A percentile compares a stretch with the other conserved stretches of the same genome.
phyloP scores from a whole-genome alignment of 345 rosid genomes.

The Dimocarpus longan region DNA sequence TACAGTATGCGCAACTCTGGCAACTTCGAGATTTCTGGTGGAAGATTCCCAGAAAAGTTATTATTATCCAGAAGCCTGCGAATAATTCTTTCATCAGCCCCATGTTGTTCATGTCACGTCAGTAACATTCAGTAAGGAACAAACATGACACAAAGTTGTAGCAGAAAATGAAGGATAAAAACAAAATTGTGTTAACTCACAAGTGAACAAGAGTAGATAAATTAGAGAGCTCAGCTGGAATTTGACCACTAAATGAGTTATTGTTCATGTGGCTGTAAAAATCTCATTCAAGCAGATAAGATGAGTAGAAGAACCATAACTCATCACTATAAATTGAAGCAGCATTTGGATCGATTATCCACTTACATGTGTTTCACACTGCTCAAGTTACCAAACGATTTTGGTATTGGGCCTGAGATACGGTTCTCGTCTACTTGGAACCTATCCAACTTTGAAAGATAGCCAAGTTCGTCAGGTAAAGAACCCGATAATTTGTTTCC shows the following conservation, averaged over 20 bases:
- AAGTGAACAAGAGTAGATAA: conserved; percentile 67
- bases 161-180: background rate
- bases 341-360: conserved; percentile 29
- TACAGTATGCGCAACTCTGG: conserved; percentile 73
- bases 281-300: conserved; percentile 21
- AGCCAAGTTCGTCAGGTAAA: conserved; percentile 80
- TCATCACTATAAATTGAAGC: conserved; percentile 9
- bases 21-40: conserved; percentile 59
- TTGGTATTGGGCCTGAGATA: conserved; percentile 79
- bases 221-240: conserved; percentile 72
- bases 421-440: conserved; percentile 80
- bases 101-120: conserved; percentile 6
- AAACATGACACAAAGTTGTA: background rate
- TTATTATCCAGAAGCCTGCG: conserved; percentile 83
- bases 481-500: conserved; percentile 85
- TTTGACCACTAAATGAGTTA: conserved; percentile 71
- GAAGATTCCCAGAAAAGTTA: conserved; percentile 73
- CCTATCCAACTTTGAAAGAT: conserved; percentile 57
- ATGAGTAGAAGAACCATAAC: background rate
- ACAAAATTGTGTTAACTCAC: conserved; percentile 47
- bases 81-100: conserved; percentile 19
- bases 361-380: conserved; percentile 75
- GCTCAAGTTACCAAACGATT: conserved; percentile 65
- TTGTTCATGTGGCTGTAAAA: conserved; percentile 90
- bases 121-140: conserved; percentile 6